phyloP scores from a whole-genome alignment of 148 eudicot species.

The Diospyros kaki region DNA sequence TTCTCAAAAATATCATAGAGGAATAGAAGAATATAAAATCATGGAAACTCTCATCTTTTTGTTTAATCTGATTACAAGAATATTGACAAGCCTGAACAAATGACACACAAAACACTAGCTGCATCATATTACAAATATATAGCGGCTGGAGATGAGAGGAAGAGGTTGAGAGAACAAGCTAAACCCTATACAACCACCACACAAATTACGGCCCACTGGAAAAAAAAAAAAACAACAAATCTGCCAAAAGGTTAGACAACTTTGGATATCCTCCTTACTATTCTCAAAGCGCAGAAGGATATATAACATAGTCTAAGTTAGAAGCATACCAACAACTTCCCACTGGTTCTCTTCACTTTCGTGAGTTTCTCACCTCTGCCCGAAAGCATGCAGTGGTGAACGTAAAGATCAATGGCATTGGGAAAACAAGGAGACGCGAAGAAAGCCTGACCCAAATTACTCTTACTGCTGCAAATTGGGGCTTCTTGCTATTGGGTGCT shows the following conservation, averaged over 20 bases:
- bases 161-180: constrained; percentile 26
- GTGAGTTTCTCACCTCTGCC: background rate
- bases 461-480: constrained; percentile 18
- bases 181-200: constrained; percentile 55
- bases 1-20: too few relatives aligned
- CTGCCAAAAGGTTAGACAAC: constrained; percentile 55
- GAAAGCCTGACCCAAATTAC: constrained; percentile 23
- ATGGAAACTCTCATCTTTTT: too few relatives aligned
- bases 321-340: constrained; percentile 39
- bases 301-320: constrained; percentile 40
- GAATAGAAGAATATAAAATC: too few relatives aligned
- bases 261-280: constrained; percentile 24
- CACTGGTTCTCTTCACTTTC: constrained; percentile 20
- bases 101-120: constrained; percentile 47
- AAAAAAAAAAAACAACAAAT: constrained; percentile 8
- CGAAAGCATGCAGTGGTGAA: background rate
- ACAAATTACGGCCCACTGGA: constrained; percentile 38
- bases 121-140: constrained; percentile 33
- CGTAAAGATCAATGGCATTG: too few relatives aligned
- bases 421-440: constrained; percentile 11
- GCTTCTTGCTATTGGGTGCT: constrained; percentile 66
- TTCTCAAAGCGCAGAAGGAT: constrained; percentile 25
- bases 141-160: constrained; percentile 29
- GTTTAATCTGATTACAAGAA: constrained; percentile 43
- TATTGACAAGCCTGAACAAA: constrained; percentile 63